Conservation (phyloP, 495 filamentous ascomycete genomes). For the Annulohypoxylon moriforme region DNA sequence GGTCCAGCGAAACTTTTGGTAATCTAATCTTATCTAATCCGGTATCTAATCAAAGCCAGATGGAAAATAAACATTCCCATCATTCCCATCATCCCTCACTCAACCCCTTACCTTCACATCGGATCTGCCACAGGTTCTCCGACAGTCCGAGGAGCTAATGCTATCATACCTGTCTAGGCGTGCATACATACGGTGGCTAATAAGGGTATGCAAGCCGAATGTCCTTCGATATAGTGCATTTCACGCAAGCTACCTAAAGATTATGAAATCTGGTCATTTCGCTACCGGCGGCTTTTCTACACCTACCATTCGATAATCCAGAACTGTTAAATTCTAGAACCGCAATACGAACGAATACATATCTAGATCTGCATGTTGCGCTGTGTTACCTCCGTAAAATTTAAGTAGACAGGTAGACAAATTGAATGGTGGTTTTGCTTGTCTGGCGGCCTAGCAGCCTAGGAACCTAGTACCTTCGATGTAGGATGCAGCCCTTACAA, state of each 20-base stretch:
- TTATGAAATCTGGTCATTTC: neutral
- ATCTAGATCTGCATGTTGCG: slow-evolving; percentile 7
- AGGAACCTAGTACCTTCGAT: too few species aligned
- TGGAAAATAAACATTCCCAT: neutral
- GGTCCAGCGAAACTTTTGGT: slow-evolving; percentile 15
- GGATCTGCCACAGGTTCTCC: neutral
- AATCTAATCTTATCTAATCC: slow-evolving; percentile 40
- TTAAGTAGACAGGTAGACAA: too few species aligned
- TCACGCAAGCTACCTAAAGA: neutral
- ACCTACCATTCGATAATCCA: too few species aligned
- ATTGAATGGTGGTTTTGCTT: too few species aligned
- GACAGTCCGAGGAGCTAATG: neutral
- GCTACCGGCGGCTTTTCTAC: neutral
- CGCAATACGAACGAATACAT: slow-evolving; percentile 1
- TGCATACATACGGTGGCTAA: neutral
- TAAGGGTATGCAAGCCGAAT: neutral
- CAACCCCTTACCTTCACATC: neutral
- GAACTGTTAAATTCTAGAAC: slow-evolving; percentile 11
- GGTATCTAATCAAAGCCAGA: slow-evolving; percentile 9
- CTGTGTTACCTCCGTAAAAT: slow-evolving; percentile 5
- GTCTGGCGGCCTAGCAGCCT: too few species aligned
- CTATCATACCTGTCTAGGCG: neutral
- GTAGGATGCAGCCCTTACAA: too few species aligned
- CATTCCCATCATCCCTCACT: neutral
- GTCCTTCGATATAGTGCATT: neutral